phyloP scores from a whole-genome alignment of 306 rosid genomes.

The Gillenia trifoliata region DNA sequence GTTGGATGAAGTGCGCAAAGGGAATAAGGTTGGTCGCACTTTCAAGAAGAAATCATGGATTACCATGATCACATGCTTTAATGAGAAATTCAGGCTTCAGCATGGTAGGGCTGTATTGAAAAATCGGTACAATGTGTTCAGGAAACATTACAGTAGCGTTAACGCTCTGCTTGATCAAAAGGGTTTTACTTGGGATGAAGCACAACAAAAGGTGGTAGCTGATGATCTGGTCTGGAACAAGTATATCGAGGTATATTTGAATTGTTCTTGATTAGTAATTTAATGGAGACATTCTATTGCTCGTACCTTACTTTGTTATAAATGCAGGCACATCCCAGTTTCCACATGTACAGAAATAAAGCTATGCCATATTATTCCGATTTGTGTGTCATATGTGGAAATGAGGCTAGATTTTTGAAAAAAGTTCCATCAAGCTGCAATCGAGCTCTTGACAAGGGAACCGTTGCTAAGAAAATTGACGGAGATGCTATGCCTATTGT shows the following conservation, averaged over 20 bases:
- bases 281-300: not conserved
- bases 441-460: conserved; percentile 23
- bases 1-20: conserved; percentile 46
- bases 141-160: conserved; percentile 44
- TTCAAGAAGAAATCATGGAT: conserved; percentile 49
- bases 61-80: conserved; percentile 41
- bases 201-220: conserved; percentile 41
- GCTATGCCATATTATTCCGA: conserved; percentile 43
- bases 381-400: conserved; percentile 39
- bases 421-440: conserved; percentile 9
- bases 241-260: conserved; percentile 35
- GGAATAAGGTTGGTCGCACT: conserved; percentile 38
- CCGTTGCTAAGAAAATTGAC: conserved; percentile 12
- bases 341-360: conserved; percentile 33
- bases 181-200: conserved; percentile 48
- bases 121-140: conserved; percentile 40
- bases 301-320: not conserved
- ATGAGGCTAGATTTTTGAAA: conserved; percentile 25
- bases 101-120: conserved; percentile 44
- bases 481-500: conserved; percentile 16
- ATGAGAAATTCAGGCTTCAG: conserved; percentile 33
- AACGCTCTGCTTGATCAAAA: conserved; percentile 39
- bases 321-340: conserved; percentile 47
- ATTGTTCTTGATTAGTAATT: not conserved
- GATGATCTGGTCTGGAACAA: conserved; percentile 44